Percentiles rank a stretch among this genome's conserved stretches.
These are phyloP conservation scores for Zymoseptoria brevis DNA, from an alignment of 2,329 filamentous ascomycete species.

Conservation along the genomic window DNA sequence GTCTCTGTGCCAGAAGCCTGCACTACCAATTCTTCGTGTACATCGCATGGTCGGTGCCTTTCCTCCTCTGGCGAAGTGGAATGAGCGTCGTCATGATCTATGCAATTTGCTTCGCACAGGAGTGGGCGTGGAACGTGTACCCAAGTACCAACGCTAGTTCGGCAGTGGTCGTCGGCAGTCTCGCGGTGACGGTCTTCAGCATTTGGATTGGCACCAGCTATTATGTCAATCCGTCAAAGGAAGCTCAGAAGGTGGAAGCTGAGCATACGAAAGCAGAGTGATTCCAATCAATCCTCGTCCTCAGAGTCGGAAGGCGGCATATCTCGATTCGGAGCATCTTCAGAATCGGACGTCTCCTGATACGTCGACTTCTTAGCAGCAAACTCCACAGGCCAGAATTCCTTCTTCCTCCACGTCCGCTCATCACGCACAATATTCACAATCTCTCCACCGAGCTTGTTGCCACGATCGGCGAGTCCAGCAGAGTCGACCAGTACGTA, in stretches of 20 bases:
- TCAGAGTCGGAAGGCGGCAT: conserved; percentile 30
- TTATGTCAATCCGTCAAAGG: not conserved
- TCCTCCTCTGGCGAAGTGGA: conserved; percentile 72
- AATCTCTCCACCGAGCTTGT: conserved; percentile 80
- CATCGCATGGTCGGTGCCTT: conserved; percentile 81
- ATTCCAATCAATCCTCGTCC: conserved; percentile 12
- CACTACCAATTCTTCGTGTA: conserved; percentile 97
- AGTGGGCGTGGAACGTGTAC: conserved; percentile 91
- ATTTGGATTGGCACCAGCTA: conserved; percentile 41
- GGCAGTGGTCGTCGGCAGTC: conserved; percentile 58
- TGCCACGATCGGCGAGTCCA: conserved; percentile 57
- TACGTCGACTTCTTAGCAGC: conserved; percentile 49
- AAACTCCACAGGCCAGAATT: conserved; percentile 59
- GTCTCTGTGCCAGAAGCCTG: conserved; percentile 78
- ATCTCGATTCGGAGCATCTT: conserved; percentile 36
- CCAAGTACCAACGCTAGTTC: conserved; percentile 67
- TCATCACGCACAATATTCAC: conserved; percentile 88
- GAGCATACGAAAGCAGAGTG: conserved; percentile 8
- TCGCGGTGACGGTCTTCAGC: conserved; percentile 59
- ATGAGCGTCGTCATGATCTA: conserved; percentile 61
- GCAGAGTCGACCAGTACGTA: conserved; percentile 76
- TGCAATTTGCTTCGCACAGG: conserved; percentile 66
- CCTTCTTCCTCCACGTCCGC: conserved; percentile 80
- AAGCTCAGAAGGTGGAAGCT: conserved; percentile 1
- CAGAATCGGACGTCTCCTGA: conserved; percentile 60